phyloP scores from a whole-genome alignment of 306 rosid genomes.

The Lupinus albus region DNA sequence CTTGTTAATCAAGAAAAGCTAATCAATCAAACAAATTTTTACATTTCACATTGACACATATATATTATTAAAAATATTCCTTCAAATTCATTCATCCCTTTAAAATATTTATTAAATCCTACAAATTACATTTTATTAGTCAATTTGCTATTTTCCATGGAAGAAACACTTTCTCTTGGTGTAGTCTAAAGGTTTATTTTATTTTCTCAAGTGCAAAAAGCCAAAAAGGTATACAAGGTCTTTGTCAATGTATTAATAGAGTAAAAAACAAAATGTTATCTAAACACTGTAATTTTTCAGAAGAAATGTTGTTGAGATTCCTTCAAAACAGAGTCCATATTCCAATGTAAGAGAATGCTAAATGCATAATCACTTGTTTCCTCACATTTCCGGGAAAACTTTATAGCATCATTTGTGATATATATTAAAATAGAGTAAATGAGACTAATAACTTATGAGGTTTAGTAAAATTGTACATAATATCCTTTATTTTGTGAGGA shows the following conservation, averaged over 20 bases:
- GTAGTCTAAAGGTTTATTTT: constrained; percentile 34
- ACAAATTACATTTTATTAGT: neutral
- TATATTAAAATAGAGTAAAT: too few species aligned
- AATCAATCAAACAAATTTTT: constrained; percentile 44
- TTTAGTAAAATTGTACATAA: too few species aligned
- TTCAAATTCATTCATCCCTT: neutral
- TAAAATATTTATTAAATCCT: neutral
- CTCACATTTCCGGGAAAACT: neutral
- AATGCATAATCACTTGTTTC: neutral
- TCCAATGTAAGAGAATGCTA: constrained; percentile 18
- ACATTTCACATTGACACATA: too few species aligned
- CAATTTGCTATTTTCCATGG: constrained; percentile 44
- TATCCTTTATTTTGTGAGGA: too few species aligned
- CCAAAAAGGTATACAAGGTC: constrained; percentile 25
- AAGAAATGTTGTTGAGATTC: constrained; percentile 18
- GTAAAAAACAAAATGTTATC: constrained; percentile 34
- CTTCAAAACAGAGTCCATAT: constrained; percentile 32
- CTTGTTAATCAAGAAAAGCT: constrained; percentile 49
- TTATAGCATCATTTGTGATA: too few species aligned
- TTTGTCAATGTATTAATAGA: constrained; percentile 24
- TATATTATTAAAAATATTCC: too few species aligned
- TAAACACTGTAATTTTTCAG: constrained; percentile 26
- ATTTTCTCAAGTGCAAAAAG: constrained; percentile 26
- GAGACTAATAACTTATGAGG: too few species aligned
- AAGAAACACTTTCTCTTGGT: constrained; percentile 21